A percentile compares a stretch with the other conserved stretches of the same genome.
Conservation (phyloP, 2,329 filamentous ascomycete species). For the Neofusicoccum parvum region DNA sequence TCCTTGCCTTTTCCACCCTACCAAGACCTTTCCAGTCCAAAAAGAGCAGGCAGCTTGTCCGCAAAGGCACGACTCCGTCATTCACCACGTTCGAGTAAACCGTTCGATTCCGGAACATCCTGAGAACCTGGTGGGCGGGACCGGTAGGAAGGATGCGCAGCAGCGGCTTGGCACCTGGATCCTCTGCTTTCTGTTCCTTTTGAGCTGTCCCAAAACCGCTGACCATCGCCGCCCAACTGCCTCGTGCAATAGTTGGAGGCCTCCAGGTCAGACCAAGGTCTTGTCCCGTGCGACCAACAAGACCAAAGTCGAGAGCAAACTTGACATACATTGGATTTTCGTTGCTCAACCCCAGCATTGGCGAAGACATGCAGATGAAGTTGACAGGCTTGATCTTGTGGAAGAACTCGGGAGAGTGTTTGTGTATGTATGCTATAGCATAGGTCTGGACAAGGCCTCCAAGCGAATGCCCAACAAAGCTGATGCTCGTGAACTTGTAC, state of each 20-base stretch:
- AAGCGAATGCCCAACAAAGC: conserved; percentile 89
- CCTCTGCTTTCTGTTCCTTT: conserved; percentile 58
- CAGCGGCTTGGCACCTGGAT: conserved; percentile 85
- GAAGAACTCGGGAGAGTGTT: conserved; percentile 91
- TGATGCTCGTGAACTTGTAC: conserved; percentile 91
- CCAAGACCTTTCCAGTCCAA: conserved; percentile 94
- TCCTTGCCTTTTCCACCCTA: conserved; percentile 88
- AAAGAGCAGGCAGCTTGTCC: conserved; percentile 95
- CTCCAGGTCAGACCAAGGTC: conserved; percentile 95
- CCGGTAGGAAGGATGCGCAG: conserved; percentile 87
- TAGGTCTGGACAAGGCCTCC: conserved; percentile 91
- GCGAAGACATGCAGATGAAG: conserved; percentile 84
- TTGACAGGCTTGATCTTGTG: conserved; percentile 83
- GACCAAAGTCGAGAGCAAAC: conserved; percentile 92
- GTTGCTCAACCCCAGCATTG: conserved; percentile 89
- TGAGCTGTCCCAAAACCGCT: conserved; percentile 69
- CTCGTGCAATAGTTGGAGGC: conserved; percentile 80
- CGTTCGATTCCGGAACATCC: conserved; percentile 87
- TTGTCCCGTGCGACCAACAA: conserved; percentile 94
- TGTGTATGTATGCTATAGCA: conserved; percentile 93
- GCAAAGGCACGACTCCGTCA: conserved; percentile 91
- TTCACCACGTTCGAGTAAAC: conserved; percentile 98
- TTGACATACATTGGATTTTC: conserved; percentile 97
- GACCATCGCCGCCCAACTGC: conserved; percentile 86
- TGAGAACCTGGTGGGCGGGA: conserved; percentile 82